A percentile compares a stretch with the other conserved stretches of the same genome.
These are phyloP conservation scores for Castanospermum australe DNA, from an alignment of 306 rosid species.

Conservation along the genomic window DNA sequence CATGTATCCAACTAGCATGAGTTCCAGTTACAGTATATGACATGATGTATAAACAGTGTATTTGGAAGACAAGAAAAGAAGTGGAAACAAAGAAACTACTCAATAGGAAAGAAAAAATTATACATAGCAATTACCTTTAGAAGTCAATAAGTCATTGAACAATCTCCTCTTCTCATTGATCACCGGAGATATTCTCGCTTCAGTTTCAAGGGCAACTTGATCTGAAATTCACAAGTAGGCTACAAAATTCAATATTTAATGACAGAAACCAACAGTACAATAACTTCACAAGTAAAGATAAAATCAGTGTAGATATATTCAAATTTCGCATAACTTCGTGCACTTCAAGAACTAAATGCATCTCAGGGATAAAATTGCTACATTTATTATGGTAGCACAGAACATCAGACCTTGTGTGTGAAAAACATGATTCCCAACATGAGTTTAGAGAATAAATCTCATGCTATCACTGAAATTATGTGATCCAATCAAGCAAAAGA, in stretches of 20 bases:
- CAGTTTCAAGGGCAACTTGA: constrained; percentile 77
- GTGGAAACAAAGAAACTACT: constrained; percentile 20
- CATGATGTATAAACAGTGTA: background rate
- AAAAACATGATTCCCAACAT: background rate
- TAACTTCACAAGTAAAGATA: background rate
- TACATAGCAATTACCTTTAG: constrained; percentile 69
- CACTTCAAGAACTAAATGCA: constrained; percentile 20
- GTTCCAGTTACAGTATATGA: background rate
- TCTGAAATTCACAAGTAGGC: constrained; percentile 51
- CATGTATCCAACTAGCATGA: constrained; percentile 1
- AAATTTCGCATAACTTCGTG: background rate
- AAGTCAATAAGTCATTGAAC: constrained; percentile 95
- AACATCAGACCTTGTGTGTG: constrained; percentile 6
- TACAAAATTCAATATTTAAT: constrained; percentile 28
- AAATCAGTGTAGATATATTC: background rate
- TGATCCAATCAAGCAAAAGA: constrained; percentile 16
- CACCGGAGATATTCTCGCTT: constrained; percentile 86
- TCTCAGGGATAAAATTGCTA: constrained; percentile 5
- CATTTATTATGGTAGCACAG: constrained; percentile 5
- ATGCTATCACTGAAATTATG: constrained; percentile 3
- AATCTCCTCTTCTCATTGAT: constrained; percentile 81
- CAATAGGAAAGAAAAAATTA: constrained; percentile 21
- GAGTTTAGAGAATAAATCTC: constrained; percentile 14
- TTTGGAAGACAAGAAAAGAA: background rate
- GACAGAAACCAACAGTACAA: constrained; percentile 10